Conservation (phyloP, 768 basidiomycete genomes). For the Russula sp. region DNA sequence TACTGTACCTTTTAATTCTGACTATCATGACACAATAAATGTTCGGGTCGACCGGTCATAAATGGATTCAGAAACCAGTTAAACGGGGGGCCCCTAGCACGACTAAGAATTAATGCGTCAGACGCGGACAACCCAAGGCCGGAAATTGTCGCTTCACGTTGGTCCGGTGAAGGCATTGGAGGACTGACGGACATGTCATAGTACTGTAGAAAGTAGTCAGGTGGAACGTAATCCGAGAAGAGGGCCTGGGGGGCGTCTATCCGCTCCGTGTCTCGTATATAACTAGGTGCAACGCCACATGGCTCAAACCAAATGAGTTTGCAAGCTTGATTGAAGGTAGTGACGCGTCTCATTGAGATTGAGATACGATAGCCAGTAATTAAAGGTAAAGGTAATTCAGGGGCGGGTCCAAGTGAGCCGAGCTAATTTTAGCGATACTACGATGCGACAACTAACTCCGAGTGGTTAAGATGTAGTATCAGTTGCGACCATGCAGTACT, state of each 20-base stretch:
- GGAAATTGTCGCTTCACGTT: conserved; percentile 15
- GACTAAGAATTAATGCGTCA: conserved; percentile 31
- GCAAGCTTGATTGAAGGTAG: not conserved
- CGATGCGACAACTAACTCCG: not conserved
- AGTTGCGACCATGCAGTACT: too few relatives aligned
- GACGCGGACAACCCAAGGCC: conserved; percentile 32
- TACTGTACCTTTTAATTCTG: too few relatives aligned
- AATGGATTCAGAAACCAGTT: not conserved
- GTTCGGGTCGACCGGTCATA: not conserved
- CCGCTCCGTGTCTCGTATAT: not conserved
- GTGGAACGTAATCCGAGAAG: not conserved
- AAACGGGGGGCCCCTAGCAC: conserved; percentile 29
- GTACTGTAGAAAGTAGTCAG: not conserved
- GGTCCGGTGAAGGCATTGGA: not conserved
- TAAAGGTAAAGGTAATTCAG: not conserved
- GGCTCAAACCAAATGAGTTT: not conserved
- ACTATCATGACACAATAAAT: not conserved
- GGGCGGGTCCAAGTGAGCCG: too few relatives aligned
- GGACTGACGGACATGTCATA: not conserved
- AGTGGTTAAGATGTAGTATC: not conserved
- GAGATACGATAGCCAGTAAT: not conserved
- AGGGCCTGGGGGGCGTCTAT: not conserved
- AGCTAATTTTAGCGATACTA: not conserved
- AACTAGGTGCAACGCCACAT: not conserved
- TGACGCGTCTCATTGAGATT: not conserved